Evolutionary conservation across 2,329 filamentous ascomycete genomes (phyloP).

Genomic region (Talaromyces sp.): DNA sequence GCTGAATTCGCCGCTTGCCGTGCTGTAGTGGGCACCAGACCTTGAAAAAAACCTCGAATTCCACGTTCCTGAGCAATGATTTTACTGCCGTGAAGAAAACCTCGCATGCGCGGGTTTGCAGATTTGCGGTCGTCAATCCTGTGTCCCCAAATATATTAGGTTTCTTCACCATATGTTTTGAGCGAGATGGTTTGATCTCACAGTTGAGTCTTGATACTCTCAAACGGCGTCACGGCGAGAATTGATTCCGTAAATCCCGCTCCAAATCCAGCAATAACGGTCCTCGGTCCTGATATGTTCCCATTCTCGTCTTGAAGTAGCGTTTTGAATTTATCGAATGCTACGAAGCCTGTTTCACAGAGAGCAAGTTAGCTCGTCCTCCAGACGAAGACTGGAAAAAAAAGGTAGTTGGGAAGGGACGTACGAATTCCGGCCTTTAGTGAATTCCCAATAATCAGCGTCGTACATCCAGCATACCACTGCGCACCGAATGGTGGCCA

Average conservation of each 20-base stretch:
- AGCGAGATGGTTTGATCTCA: slow-evolving; percentile 31
- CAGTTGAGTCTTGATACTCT: slow-evolving; percentile 97
- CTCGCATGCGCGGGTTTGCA: slow-evolving; percentile 76
- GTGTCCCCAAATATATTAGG: neutral
- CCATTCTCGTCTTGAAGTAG: slow-evolving; percentile 77
- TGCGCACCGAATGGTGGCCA: slow-evolving; percentile 90
- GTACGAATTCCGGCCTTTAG: slow-evolving; percentile 90
- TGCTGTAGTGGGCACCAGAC: slow-evolving; percentile 90
- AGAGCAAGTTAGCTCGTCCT: neutral
- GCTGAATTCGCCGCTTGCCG: slow-evolving; percentile 93
- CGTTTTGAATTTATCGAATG: slow-evolving; percentile 90
- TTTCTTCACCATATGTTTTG: neutral
- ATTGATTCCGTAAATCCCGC: slow-evolving; percentile 92
- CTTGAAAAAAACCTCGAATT: slow-evolving; percentile 89
- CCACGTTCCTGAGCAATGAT: slow-evolving; percentile 87
- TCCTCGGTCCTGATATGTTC: slow-evolving; percentile 82
- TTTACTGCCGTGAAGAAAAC: slow-evolving; percentile 83
- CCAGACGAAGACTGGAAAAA: too few relatives aligned
- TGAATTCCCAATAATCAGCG: slow-evolving; percentile 92
- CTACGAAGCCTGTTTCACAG: slow-evolving; percentile 66
- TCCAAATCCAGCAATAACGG: slow-evolving; percentile 88
- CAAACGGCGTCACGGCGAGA: slow-evolving; percentile 90
- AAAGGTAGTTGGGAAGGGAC: slow-evolving; percentile 33
- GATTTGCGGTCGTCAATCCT: slow-evolving; percentile 93
- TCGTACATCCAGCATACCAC: slow-evolving; percentile 98